phyloP scores from a whole-genome alignment of 2,329 filamentous ascomycete genomes.

The Reticulascus tulasneorum region DNA sequence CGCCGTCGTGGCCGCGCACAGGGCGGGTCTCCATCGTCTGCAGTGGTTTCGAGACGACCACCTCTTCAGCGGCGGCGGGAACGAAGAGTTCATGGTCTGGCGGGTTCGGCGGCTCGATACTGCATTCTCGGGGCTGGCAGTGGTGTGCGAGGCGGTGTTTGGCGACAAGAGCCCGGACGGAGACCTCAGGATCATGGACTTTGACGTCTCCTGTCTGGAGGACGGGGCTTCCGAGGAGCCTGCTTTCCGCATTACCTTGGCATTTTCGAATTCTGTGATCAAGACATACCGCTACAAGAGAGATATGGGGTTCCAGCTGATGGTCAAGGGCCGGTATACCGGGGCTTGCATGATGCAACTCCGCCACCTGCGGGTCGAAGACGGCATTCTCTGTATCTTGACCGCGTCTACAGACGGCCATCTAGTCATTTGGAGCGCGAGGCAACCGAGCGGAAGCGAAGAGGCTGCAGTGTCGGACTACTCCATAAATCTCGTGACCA shows the following conservation, averaged over 20 bases:
- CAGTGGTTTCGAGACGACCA: slow-evolving; percentile 62
- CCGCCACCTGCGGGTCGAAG: slow-evolving; percentile 33
- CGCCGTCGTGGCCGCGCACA: slow-evolving; percentile 70
- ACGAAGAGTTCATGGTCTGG: slow-evolving; percentile 90
- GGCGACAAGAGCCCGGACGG: slow-evolving; percentile 45
- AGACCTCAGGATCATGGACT: slow-evolving; percentile 79
- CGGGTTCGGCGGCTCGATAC: slow-evolving; percentile 52
- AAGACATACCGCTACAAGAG: slow-evolving; percentile 53
- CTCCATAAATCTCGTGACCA: slow-evolving; percentile 26
- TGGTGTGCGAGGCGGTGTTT: slow-evolving; percentile 53
- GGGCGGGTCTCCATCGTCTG: slow-evolving; percentile 77
- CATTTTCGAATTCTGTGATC: slow-evolving; percentile 79
- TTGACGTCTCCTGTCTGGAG: slow-evolving; percentile 50
- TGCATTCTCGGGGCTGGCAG: slow-evolving; percentile 44
- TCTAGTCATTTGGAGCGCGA: slow-evolving; percentile 54
- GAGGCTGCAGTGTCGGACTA: no score
- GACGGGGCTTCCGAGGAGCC: no score
- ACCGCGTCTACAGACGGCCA: slow-evolving; percentile 81
- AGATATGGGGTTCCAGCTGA: slow-evolving; percentile 38
- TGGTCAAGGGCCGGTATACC: slow-evolving; percentile 58
- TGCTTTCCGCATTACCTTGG: slow-evolving; percentile 68
- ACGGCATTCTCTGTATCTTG: slow-evolving; percentile 39
- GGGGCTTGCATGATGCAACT: slow-evolving; percentile 73
- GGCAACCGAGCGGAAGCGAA: slow-evolving; percentile 3
- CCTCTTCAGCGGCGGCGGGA: slow-evolving; percentile 82